phyloP scores from a whole-genome alignment of 805 yeast genomes.

The Peterozyma xylosa region DNA sequence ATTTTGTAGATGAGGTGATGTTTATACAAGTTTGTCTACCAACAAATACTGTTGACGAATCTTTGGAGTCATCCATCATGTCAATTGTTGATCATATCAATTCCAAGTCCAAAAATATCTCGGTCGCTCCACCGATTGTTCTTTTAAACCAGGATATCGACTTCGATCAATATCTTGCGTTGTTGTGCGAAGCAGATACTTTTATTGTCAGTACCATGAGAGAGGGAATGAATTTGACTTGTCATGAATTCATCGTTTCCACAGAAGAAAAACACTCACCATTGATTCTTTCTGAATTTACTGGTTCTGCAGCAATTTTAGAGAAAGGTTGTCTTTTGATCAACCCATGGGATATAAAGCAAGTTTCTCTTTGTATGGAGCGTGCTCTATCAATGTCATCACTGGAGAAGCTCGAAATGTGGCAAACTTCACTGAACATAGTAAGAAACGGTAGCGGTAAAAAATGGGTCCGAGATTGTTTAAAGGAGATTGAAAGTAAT shows the following conservation, averaged over 20 bases:
- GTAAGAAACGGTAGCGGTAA: slow-evolving; percentile 64
- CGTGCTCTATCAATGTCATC: slow-evolving; percentile 56
- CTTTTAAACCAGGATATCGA: slow-evolving; percentile 83
- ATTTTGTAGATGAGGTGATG: slow-evolving; percentile 58
- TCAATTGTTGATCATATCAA: slow-evolving; percentile 82
- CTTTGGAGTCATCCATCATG: slow-evolving; percentile 66
- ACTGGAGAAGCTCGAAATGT: slow-evolving; percentile 51
- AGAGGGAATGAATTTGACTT: slow-evolving; percentile 95
- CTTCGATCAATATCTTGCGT: slow-evolving; percentile 82
- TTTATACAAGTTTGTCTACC: slow-evolving; percentile 77
- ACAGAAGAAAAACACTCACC: slow-evolving; percentile 70
- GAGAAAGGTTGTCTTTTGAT: slow-evolving; percentile 64
- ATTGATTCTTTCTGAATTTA: slow-evolving; percentile 81
- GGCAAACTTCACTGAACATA: slow-evolving; percentile 53
- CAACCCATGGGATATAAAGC: slow-evolving; percentile 84
- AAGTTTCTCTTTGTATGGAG: slow-evolving; percentile 57
- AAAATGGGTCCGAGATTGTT: slow-evolving; percentile 61
- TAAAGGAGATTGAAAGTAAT: slow-evolving; percentile 39
- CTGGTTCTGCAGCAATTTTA: slow-evolving; percentile 85
- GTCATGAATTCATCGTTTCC: slow-evolving; percentile 87
- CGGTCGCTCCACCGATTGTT: slow-evolving; percentile 77
- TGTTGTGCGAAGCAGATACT: slow-evolving; percentile 77
- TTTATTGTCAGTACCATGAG: slow-evolving; percentile 88
- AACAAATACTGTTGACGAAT: slow-evolving; percentile 36
- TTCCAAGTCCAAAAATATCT: slow-evolving; percentile 62